phyloP scores from a whole-genome alignment of 495 filamentous ascomycete species.

The Aspergillus taichungensis region DNA sequence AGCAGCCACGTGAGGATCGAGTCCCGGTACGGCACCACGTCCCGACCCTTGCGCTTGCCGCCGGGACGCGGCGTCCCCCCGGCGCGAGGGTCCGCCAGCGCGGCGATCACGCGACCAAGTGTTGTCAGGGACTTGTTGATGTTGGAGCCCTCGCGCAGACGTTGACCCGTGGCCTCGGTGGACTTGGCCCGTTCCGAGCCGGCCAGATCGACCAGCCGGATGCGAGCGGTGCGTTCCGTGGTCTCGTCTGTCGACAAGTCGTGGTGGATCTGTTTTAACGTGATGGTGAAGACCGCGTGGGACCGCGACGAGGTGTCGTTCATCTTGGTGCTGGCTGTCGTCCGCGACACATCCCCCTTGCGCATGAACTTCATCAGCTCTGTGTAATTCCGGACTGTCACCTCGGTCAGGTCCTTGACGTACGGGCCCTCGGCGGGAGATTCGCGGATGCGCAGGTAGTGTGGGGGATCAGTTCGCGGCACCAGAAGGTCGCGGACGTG shows the following conservation, averaged over 20 bases:
- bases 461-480: conserved; percentile 61
- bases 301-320: conserved; percentile 93
- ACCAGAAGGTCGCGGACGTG: conserved; percentile 93
- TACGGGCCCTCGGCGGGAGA: conserved; percentile 95
- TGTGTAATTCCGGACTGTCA: conserved; percentile 69
- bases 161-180: conserved; percentile 85
- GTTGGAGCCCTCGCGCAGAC: conserved; percentile 88
- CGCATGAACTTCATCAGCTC: conserved; percentile 90
- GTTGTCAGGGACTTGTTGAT: conserved; percentile 99
- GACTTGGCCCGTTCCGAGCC: conserved; percentile 92
- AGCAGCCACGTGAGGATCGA: conserved; percentile 96
- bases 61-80: conserved; percentile 40
- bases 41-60: conserved; percentile 48
- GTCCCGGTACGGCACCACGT: conserved; percentile 87
- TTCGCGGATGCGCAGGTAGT: conserved; percentile 96
- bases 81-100: conserved; percentile 63
- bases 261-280: conserved; percentile 93
- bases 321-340: conserved; percentile 97
- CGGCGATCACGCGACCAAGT: conserved; percentile 92
- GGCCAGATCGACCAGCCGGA: conserved; percentile 90
- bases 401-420: conserved; percentile 90
- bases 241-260: conserved; percentile 91
- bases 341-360: conserved; percentile 78
- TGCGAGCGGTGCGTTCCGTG: conserved; percentile 85
- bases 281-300: conserved; percentile 96